Base-by-base conservation (phyloP, 2,329 filamentous ascomycete genomes). In the Cercospora sp. region DNA sequence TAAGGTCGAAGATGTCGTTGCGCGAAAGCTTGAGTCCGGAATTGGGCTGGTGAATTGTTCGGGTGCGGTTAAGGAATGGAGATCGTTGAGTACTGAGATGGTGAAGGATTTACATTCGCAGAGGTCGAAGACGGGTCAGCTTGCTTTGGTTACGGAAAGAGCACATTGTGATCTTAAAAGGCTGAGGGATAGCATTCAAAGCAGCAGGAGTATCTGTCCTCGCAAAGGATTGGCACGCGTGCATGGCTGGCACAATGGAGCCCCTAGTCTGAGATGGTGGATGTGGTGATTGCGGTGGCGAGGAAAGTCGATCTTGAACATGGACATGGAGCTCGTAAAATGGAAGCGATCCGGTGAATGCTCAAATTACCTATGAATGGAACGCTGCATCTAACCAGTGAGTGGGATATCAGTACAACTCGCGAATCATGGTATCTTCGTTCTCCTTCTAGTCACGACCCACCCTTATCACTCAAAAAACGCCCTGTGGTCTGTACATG, bases 261-360 rank as follows among this genome's bases (percentile, higher is more conserved):
- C 64, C 33, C 64, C 70, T 9, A 64, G 68, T 18, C 42, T 73
- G 48, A 67, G 70, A 36, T 73, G 72, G 72, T 73, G 72, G 72
- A 60, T 72, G 12, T 72, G 70, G 72, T 73, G 59, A 71, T 62
- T 18, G 9, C 28, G 28, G 55, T n/a, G n/a, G 55, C 30, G 9
- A 12, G 3, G 7, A 20, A 26, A 8, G 12, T 62, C 26, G n/a
- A 42, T 62, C 13, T 39, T 39, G 36, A n/a, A 39, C 36, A n/a
- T 39, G 16, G 36, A 39, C 0, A 39, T 8, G 16, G 6, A 33
- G 55, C 28, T 36, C 5, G 16, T 12, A 8, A 36, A 36, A 36
- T 31, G 31, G 23, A 57, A 28, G 23, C 30, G 3, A 36, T 59
- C 8, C n/a, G 55, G 16, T 33, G 12, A 36, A 59, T 28, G 55